Base-by-base conservation (phyloP, 257 asterid species). In the Marsdenia floribunda region DNA sequence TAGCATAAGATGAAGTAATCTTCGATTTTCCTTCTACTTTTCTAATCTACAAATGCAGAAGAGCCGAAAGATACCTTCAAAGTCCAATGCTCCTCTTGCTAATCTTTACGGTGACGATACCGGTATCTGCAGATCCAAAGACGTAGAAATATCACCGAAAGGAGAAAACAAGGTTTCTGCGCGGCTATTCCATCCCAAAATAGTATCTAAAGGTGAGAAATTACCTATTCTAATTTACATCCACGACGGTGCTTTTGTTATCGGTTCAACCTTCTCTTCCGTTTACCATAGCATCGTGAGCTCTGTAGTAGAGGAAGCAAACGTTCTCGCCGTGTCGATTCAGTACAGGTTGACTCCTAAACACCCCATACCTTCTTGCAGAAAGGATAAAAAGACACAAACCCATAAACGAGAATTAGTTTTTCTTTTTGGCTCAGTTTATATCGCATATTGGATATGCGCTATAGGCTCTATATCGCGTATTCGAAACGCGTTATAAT, bases 271-370 rank as follows among this genome's bases (percentile, higher is more conserved):
- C 29, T 86, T 76, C 80, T 82, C 85, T 19, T 29, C 84, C 2
- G 5, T 15, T 11, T 85, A 79, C 79, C 83, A 87, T 0, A 46
- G 55, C 53, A 82, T 82, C 68, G 80, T 86, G 66, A 86, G 78
- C 42, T 29, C 26, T 16, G 24, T 87, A 0, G 85, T 77, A 0
- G 82, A 87, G 0, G 73, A 76, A 58, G 86, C 93, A 5, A 81
- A n/a, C n/a, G n/a, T n/a, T n/a, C n/a, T n/a, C n/a, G n/a, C n/a
- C n/a, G n/a, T n/a, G n/a, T n/a, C n/a, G 1, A 74, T 93, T 6
- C 86, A 89, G 19, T 93, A 93, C 79, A 73, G 97, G 33, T 63
- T 90, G 26, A 96, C 96, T 7, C 94, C 97, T 0, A 96, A 93
- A 46, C 68, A 78, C 64, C 88, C 88, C 5, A 66, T 90, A 26